phyloP scores from a whole-genome alignment of 495 filamentous ascomycete species.

The Xylaria intraflava region DNA sequence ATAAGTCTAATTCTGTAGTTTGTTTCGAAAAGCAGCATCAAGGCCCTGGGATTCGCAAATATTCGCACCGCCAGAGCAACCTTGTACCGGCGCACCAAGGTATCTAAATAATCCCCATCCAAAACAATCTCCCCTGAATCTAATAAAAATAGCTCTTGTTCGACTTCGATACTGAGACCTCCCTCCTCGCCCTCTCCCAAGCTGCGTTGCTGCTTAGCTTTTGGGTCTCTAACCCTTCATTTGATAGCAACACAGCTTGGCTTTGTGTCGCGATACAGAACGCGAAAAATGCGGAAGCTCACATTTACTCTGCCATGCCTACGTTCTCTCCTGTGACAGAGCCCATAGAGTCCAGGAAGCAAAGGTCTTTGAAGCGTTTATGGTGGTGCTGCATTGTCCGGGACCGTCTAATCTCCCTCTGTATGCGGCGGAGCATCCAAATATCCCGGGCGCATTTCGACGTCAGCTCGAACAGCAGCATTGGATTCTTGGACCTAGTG shows the following conservation, averaged over 20 bases:
- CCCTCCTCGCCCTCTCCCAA: conserved; percentile 32
- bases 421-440: conserved; percentile 42
- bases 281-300: conserved; percentile 38
- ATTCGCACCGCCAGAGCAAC: conserved; percentile 37
- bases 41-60: conserved; percentile 37
- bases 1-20: conserved; percentile 24
- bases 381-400: conserved; percentile 49
- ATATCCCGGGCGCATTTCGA: conserved; percentile 37
- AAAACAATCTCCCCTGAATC: not conserved
- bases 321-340: conserved; percentile 17
- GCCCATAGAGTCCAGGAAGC: conserved; percentile 26
- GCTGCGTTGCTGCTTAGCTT: conserved; percentile 38
- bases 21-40: conserved; percentile 34
- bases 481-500: conserved; percentile 35
- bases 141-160: conserved; percentile 24
- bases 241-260: conserved; percentile 40
- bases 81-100: conserved; percentile 40
- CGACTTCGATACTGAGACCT: conserved; percentile 31
- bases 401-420: conserved; percentile 44
- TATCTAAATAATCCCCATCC: not conserved
- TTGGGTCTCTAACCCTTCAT: conserved; percentile 32
- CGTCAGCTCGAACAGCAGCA: conserved; percentile 25
- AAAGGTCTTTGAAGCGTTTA: conserved; percentile 34
- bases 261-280: conserved; percentile 41
- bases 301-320: conserved; percentile 28